Evolutionary conservation across 148 eudicot genomes (phyloP), one percentile per base, ranked within the genome.

Genomic region (Persicaria maculosa): DNA sequence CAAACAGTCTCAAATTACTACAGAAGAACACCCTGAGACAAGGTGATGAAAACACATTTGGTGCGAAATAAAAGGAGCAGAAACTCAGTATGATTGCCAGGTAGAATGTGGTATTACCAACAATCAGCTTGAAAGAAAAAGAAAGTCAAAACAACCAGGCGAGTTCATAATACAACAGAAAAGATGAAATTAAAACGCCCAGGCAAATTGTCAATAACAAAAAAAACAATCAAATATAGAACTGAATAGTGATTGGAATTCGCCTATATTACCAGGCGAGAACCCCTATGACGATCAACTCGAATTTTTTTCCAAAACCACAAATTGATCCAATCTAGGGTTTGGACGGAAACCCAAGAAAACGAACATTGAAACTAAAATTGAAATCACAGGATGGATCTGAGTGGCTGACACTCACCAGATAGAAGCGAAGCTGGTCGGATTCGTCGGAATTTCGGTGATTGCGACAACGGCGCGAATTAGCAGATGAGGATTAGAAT

Each of bases 271-370:
- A n/a, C 62, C n/a, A 57, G 25, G 20, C 8, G 19, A 9, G 4
- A 57, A 57, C 8, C 19, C 62, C 62, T 57, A 57, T 17, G 20
- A 9, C 62, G 31, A 57, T 57, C 62, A 19, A 7, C 62, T 57
- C n/a, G 19, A 57, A 57, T 25, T 19, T 57, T 15, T 9, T 25
- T 6, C 62, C 31, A 57, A 57, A 57, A 57, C 9, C 31, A 57
- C 62, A 57, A 57, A 57, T 57, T 57, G 62, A 57, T 57, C 62
- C 62, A 57, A 57, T 57, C 62, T 57, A 57, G 62, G 62, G 62
- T 57, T 57, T 57, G 62, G 62, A 57, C 62, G 62, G 62, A 57
- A 57, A 57, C 19, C 9, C 3, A 57, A 19, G 31, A 57, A 57
- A n/a, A 6, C 62, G 62, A 57, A 57, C 20, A 9, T 57, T 17